Conservation (phyloP, 176 grass and related monocot genomes). For the Thinopyrum elongatum region DNA sequence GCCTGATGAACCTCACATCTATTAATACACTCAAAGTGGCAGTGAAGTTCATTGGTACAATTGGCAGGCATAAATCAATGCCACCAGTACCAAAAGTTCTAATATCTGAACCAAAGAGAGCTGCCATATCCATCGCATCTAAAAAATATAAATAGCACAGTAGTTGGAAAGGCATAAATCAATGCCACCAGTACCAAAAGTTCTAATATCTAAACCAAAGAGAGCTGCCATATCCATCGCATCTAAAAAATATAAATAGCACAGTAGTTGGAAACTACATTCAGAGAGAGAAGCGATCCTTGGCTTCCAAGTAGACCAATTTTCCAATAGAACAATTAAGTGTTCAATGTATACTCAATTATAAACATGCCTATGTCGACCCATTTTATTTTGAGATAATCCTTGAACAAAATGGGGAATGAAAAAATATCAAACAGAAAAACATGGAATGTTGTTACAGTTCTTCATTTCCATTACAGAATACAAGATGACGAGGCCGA, state of each 20-base stretch:
- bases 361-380: neutral
- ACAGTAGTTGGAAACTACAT: neutral
- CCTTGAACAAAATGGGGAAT: neutral
- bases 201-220: conserved; percentile 10
- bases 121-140: neutral
- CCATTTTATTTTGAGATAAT: neutral
- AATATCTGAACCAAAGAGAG: conserved; percentile 11
- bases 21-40: conserved; percentile 76
- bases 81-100: neutral
- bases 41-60: conserved; percentile 57
- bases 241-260: no score
- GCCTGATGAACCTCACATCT: conserved; percentile 61
- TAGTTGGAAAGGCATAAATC: conserved; percentile 22
- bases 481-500: neutral
- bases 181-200: neutral
- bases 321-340: neutral
- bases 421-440: neutral
- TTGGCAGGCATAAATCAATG: conserved; percentile 39
- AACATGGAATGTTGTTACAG: neutral
- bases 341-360: neutral
- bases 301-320: neutral
- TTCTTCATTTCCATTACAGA: neutral
- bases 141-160: no score
- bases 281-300: neutral
- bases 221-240: neutral